Conservation (phyloP, 2,329 filamentous ascomycete species). For the Ophiocordyceps camponoti-rufipedis region DNA sequence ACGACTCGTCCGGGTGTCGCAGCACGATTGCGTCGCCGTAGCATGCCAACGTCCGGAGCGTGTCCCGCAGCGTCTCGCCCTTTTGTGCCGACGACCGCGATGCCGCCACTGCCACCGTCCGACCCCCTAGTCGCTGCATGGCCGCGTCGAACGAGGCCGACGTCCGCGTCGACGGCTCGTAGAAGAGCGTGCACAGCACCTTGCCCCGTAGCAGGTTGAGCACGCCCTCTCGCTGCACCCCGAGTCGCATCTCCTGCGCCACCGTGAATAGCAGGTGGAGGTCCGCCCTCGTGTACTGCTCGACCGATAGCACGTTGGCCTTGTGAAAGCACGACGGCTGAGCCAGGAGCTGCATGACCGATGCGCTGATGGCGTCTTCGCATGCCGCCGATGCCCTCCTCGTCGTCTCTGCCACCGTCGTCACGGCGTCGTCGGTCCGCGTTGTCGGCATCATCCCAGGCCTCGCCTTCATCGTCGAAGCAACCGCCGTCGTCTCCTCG, state of each 20-base stretch:
- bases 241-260: constrained; percentile 91
- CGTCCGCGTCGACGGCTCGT: constrained; percentile 90
- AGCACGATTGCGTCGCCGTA: constrained; percentile 94
- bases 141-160: constrained; percentile 93
- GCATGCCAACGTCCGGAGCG: constrained; percentile 79
- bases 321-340: constrained; percentile 71
- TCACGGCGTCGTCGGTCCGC: constrained; percentile 9
- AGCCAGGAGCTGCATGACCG: constrained; percentile 54
- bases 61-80: constrained; percentile 86
- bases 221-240: constrained; percentile 81
- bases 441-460: constrained; percentile 21
- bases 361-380: constrained; percentile 28
- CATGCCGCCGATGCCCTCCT: constrained; percentile 19
- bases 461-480: constrained; percentile 41
- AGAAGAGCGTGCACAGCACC: constrained; percentile 86
- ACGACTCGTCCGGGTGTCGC: constrained; percentile 71
- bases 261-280: constrained; percentile 90
- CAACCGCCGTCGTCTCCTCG: constrained; percentile 48
- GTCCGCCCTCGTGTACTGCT: constrained; percentile 73
- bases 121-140: constrained; percentile 92
- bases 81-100: constrained; percentile 80
- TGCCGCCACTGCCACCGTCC: constrained; percentile 67
- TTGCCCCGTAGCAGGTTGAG: constrained; percentile 73
- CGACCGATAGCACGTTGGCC: constrained; percentile 79
- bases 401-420: constrained; percentile 2